Evolutionary conservation across 2,329 filamentous ascomycete genomes (phyloP).

Genomic region (Albifimbria verrucaria): DNA sequence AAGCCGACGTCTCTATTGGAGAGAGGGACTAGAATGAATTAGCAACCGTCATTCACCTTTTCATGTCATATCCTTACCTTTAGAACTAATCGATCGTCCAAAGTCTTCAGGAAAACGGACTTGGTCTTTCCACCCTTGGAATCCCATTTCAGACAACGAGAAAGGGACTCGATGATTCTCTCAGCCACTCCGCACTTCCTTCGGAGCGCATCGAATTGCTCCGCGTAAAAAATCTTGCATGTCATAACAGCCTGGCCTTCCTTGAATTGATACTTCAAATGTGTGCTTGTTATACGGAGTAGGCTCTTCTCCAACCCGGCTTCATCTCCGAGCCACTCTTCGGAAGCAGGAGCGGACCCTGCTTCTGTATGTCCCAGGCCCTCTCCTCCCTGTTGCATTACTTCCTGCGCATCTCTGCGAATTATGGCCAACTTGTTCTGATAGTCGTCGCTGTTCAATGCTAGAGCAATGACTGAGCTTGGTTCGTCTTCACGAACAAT

Average conservation of each 20-base stretch:
- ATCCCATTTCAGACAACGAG: slow-evolving; percentile 95
- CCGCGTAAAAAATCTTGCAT: slow-evolving; percentile 98
- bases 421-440: slow-evolving; percentile 71
- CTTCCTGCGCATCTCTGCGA: slow-evolving; percentile 46
- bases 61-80: slow-evolving; percentile 46
- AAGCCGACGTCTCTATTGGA: slow-evolving; percentile 87
- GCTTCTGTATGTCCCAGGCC: slow-evolving; percentile 22
- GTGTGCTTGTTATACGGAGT: slow-evolving; percentile 79
- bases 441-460: slow-evolving; percentile 85
- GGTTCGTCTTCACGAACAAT: slow-evolving; percentile 97
- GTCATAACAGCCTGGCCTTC: slow-evolving; percentile 93
- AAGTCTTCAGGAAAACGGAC: slow-evolving; percentile 92
- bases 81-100: slow-evolving; percentile 90
- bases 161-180: slow-evolving; percentile 91
- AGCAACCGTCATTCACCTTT: slow-evolving; percentile 2
- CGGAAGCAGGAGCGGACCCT: slow-evolving; percentile 28
- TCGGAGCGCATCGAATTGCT: slow-evolving; percentile 93
- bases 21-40: slow-evolving; percentile 65
- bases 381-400: slow-evolving; percentile 34
- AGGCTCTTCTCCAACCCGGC: slow-evolving; percentile 81
- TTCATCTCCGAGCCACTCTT: slow-evolving; percentile 52
- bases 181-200: slow-evolving; percentile 91
- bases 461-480: slow-evolving; percentile 91
- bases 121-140: slow-evolving; percentile 98
- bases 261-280: slow-evolving; percentile 93